These are phyloP conservation scores for Ophiocordyceps camponoti-saundersi DNA, from an alignment of 2,329 filamentous ascomycete species.

Conservation along the genomic window DNA sequence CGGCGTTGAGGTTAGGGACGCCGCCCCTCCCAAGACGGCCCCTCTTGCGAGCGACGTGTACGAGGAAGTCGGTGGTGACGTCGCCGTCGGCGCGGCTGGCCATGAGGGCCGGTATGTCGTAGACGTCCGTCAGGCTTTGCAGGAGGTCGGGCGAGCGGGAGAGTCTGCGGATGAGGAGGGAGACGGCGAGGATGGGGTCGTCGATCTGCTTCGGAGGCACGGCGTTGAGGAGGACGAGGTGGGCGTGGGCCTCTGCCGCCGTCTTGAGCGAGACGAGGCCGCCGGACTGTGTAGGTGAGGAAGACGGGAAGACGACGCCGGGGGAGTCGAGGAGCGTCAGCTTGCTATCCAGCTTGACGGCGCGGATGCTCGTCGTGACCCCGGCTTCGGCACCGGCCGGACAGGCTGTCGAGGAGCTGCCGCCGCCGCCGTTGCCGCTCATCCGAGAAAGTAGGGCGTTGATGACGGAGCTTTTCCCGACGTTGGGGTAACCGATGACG, in stretches of 20 bases:
- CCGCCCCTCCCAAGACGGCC: slow-evolving; percentile 79
- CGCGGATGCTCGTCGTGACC: slow-evolving; percentile 73
- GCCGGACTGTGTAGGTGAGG: slow-evolving; percentile 20
- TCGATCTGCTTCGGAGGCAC: slow-evolving; percentile 88
- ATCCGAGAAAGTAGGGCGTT: slow-evolving; percentile 74
- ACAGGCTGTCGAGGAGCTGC: slow-evolving; percentile 43
- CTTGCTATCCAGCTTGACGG: slow-evolving; percentile 90
- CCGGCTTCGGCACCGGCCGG: slow-evolving; percentile 84
- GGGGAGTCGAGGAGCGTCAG: slow-evolving; percentile 87
- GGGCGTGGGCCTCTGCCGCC: slow-evolving; percentile 58
- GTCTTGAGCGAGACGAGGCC: slow-evolving; percentile 37
- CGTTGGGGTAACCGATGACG: slow-evolving; percentile 90
- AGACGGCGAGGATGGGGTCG: slow-evolving; percentile 77
- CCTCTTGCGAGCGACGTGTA: slow-evolving; percentile 88
- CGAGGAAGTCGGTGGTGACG: slow-evolving; percentile 73
- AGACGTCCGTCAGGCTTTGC: slow-evolving; percentile 64
- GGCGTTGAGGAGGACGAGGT: slow-evolving; percentile 76
- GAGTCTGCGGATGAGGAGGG: slow-evolving; percentile 66
- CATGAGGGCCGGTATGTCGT: slow-evolving; percentile 69
- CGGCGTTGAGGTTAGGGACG: slow-evolving; percentile 72
- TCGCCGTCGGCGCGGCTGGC: slow-evolving; percentile 50
- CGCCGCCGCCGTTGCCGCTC: slow-evolving; percentile 40
- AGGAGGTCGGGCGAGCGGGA: slow-evolving; percentile 57
- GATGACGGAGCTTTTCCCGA: slow-evolving; percentile 92
- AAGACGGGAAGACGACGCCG: slow-evolving; percentile 80